Evolutionary conservation across 2,329 filamentous ascomycete genomes (phyloP), one percentile per base, ranked within the genome.

Genomic region (Pseudocercospora musae): DNA sequence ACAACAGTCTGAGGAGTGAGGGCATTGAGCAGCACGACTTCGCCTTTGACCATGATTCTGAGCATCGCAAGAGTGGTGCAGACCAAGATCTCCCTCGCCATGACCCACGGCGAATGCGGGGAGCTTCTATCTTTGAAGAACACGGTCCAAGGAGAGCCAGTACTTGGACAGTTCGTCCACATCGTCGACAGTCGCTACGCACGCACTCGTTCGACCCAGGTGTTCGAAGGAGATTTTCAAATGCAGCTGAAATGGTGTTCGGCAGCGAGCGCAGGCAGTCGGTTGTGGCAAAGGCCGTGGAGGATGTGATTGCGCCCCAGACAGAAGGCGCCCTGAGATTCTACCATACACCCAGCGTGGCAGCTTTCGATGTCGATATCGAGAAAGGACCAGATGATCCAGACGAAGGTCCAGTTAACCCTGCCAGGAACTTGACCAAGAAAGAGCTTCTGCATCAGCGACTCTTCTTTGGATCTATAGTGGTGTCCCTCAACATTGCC

Each of bases 391-490:
- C 48, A 5, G 49, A 23, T 8, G 49, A 60, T 23, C 55, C 55
- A 48, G 53, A 57, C 6, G 59, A 61, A 18, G 52, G 29, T 4
- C 59, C 59, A 8, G 23, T 52, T 5, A 61, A 56, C n/a, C 59
- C 59, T 11, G 53, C 44, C 10, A 21, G 59, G 21, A 61, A 56
- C 15, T 44, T 61, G 59, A 61, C 59, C 15, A 61, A 57, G 27
- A 50, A 40, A 15, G 59, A 61, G 50, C 27, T 61, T 21, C 20
- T 57, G 4, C 18, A 29, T 9, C 59, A 61, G 27, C 53, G 59
- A 27, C 21, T 57, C 42, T 10, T 57, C 29, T 61, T 61, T 42
- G 52, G 52, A 8, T 23, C n/a, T 21, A 10, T 61, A 13, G 54
- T 61, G 11, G 21, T 61, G n/a, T 33, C 52, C 4, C 18, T 61